Evolutionary conservation across 1,284 basidiomycete species (phyloP), one percentile per base, ranked within the genome.

Genomic region (Somion occarium): DNA sequence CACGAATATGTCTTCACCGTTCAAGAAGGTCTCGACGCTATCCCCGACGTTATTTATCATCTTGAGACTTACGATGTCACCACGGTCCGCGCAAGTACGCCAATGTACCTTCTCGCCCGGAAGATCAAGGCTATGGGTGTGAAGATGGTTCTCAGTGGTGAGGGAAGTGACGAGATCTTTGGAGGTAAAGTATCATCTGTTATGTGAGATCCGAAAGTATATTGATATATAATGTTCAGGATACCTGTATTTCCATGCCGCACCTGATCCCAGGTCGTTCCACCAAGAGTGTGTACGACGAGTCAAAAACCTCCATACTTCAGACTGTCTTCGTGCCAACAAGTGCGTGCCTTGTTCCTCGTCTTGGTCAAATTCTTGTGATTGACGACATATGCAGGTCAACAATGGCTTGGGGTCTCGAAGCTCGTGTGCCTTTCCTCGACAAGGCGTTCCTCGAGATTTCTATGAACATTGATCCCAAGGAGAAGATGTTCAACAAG

Each of bases 81-180:
- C 34, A 99, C 97, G 15, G 93, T 98, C 49, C 89, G 97, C 52
- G 97, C 97, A 3, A 95, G 91, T 61, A 98, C 96, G 4, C 96
- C 97, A 15, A 96, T 96, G 93, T 96, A 96, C 68, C 83, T 99
- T 30, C 83, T 99, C 53, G 93, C 90, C 67, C 83, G 97, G 52
- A 99, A 99, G 76, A 97, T 99, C 78, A 99, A 99, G 75, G 96
- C 97, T 2, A 99, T 95, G 90, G 97, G 97, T 57, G 97, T 99
- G 57, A 99, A 99, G 77, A 99, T 99, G 97, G 97, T 99, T 2
- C 79, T 99, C 38, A 93, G 90, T 56, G 97, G 97, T 30, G 97
- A 99, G 71, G 97, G 97, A 26, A 94, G 91, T 53, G 97, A 99
- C 64, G 97, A 99, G 72, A 94, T 99, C 59, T 85, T 98, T 50